These are phyloP conservation scores for Gaeumannomyces sp. DNA, from an alignment of 2,329 filamentous ascomycete genomes.

Conservation along the genomic window DNA sequence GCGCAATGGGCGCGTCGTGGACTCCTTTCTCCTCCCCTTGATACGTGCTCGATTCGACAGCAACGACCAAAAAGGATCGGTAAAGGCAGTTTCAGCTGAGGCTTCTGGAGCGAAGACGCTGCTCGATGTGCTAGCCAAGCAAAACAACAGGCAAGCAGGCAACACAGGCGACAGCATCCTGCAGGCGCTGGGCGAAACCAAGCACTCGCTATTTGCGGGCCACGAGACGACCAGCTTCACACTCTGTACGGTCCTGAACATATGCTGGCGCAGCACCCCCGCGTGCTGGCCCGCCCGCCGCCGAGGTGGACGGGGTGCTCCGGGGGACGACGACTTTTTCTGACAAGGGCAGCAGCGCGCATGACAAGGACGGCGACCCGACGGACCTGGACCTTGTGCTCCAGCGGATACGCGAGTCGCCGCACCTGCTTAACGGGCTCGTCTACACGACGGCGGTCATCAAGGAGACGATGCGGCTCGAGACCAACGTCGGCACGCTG, in stretches of 20 bases:
- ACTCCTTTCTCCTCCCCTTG: constrained; percentile 2
- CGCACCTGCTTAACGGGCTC: constrained; percentile 7
- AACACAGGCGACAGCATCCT: constrained; percentile 8
- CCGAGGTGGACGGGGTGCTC: constrained; percentile 7
- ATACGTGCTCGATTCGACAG: constrained; percentile 5
- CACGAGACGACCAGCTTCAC: constrained; percentile 10
- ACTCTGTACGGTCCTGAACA: neutral
- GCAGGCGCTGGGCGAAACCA: constrained; percentile 6
- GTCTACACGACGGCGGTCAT: constrained; percentile 8
- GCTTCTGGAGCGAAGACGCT: constrained; percentile 19
- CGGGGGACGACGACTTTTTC: neutral
- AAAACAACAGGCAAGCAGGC: constrained; percentile 19
- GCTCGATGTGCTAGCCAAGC: constrained; percentile 21
- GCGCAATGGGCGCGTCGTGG: constrained; percentile 1
- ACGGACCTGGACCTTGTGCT: constrained; percentile 19
- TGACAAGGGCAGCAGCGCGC: too few species aligned
- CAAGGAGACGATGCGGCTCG: constrained; percentile 10
- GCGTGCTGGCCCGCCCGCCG: constrained; percentile 2
- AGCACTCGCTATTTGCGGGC: constrained; percentile 8
- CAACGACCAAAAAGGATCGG: neutral
- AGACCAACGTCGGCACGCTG: constrained; percentile 8
- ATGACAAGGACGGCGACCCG: neutral
- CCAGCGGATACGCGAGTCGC: constrained; percentile 1
- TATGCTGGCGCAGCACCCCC: constrained; percentile 2
- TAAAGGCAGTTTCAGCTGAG: neutral